Evolutionary conservation across 345 rosid genomes (phyloP), one percentile per base, ranked within the genome.

Genomic region (Schrenkiella parvula): DNA sequence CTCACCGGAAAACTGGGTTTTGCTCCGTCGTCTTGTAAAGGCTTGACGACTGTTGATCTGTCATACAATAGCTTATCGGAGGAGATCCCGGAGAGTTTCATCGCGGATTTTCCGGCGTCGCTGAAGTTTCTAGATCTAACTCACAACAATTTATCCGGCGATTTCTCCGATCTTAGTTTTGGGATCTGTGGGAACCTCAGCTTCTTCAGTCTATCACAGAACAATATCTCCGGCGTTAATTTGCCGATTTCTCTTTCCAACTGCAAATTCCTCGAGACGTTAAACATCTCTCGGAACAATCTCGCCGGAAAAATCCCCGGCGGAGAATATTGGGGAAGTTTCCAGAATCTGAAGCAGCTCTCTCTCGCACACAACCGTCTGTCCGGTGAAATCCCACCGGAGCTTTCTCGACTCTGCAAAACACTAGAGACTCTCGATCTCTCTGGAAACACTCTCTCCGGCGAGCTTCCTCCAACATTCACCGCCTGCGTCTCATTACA

Each of bases 81-180:
- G 4, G 75, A 81, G 46, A 78, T 88, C 57, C 92, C 90, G 10
- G 31, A 76, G 12, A 73, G 13, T 17, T 86, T 88, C 39, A 28
- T 80, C 6, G 75, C 82, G 5, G 80, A 73, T 66, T 81, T 85
- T 9, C 80, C 83, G 35, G 63, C 58, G 12, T 81, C 90, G 51
- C 78, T 91, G 61, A 78, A 76, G 72, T 75, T 77, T 68, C 79
- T 92, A 23, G 95, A 89, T 80, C 87, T 92, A 8, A 80, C 97
- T 14, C 75, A 68, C 74, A 90, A 90, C 84, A 93, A 93, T 58
- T 83, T 93, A 46, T 86, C 98, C 41, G 85, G 85, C 28, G 82
- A 56, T 7, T 75, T 93, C 70, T 83, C 92, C 1, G 66, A 28
- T 46, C 44, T 93, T 8, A 79, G 78, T 46, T 89, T 93, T 39